Evolutionary conservation across 2,329 filamentous ascomycete species (phyloP).

Genomic region (Fusarium staphyleae): DNA sequence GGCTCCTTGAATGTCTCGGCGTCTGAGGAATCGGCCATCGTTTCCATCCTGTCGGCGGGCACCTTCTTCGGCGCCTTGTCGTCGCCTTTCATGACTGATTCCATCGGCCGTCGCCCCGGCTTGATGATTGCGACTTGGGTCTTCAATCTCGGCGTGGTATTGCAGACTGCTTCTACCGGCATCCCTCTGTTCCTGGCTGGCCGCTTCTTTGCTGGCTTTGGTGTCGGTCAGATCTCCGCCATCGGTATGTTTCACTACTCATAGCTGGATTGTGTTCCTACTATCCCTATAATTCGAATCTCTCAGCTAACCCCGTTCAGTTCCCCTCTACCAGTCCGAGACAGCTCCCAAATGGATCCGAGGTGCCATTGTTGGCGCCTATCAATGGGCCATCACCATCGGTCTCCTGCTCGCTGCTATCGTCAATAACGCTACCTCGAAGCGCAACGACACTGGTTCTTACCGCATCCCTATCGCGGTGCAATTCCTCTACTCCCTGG

Average conservation of each 20-base stretch:
- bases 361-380: conserved; percentile 72
- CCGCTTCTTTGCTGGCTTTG: conserved; percentile 76
- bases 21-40: conserved; percentile 67
- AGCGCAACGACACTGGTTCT: conserved; percentile 60
- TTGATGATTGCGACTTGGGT: conserved; percentile 68
- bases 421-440: conserved; percentile 68
- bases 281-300: background rate
- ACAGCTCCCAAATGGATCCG: conserved; percentile 77
- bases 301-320: conserved; percentile 45
- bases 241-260: conserved; percentile 51
- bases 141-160: conserved; percentile 71
- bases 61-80: conserved; percentile 79
- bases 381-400: conserved; percentile 75
- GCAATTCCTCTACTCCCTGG: conserved; percentile 73
- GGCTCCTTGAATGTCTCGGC: conserved; percentile 52
- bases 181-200: conserved; percentile 73
- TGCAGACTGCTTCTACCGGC: conserved; percentile 68
- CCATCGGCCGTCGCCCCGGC: conserved; percentile 68
- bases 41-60: conserved; percentile 79
- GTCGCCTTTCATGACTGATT: conserved; percentile 68
- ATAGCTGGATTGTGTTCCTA: background rate
- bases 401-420: conserved; percentile 71
- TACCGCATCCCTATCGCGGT: conserved; percentile 70
- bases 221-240: conserved; percentile 77
- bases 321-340: conserved; percentile 76